Conservation (phyloP, 331 rosid genomes). For the Pyrus hybrid region DNA sequence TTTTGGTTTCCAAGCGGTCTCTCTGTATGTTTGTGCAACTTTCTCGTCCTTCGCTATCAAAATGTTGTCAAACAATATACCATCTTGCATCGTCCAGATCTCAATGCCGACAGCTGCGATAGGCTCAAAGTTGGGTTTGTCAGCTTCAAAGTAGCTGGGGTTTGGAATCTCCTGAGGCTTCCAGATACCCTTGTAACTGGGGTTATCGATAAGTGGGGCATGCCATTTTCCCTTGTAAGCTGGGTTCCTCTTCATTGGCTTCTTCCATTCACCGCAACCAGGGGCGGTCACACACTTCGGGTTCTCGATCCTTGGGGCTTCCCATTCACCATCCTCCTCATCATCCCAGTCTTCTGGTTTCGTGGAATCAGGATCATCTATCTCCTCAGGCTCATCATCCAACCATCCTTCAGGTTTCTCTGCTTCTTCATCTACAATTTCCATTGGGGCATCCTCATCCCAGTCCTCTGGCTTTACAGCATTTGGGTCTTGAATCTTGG, state of each 20-base stretch:
- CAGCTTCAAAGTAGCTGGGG: conserved; percentile 75
- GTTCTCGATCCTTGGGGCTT: conserved; percentile 83
- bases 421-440: conserved; percentile 83
- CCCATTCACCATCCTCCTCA: conserved; percentile 99
- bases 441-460: conserved; percentile 96
- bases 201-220: conserved; percentile 87
- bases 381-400: conserved; percentile 91
- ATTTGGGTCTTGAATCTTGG: conserved; percentile 71
- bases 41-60: conserved; percentile 70
- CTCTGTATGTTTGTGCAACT: conserved; percentile 69
- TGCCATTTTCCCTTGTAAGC: conserved; percentile 95
- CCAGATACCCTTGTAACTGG: conserved; percentile 93
- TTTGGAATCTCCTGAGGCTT: conserved; percentile 84
- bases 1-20: conserved; percentile 85
- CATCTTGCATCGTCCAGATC: conserved; percentile 99
- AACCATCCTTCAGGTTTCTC: conserved; percentile 97
- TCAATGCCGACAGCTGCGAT: conserved; percentile 88
- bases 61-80: conserved; percentile 84
- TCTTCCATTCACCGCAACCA: conserved; percentile 99
- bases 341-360: conserved; percentile 99
- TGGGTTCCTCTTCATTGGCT: conserved; percentile 89
- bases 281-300: conserved; percentile 83
- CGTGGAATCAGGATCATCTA: conserved; percentile 86
- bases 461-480: conserved; percentile 98
- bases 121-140: conserved; percentile 76